Percentiles rank a stretch among this genome's conserved stretches.
Conservation (phyloP, 1,284 basidiomycete species). For the Cryptococcus maquisensis region DNA sequence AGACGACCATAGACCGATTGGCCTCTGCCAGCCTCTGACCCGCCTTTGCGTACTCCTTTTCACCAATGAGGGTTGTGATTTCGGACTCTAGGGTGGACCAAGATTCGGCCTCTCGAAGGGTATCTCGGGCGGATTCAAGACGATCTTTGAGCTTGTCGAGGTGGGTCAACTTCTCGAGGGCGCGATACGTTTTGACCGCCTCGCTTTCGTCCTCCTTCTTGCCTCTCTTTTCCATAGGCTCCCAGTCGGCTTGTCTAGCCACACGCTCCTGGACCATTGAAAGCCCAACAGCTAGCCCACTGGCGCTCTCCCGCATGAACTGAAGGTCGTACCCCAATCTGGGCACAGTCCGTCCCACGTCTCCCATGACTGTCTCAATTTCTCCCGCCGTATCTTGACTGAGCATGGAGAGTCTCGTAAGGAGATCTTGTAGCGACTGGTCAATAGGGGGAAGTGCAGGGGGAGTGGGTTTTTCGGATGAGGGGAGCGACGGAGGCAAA, state of each 20-base stretch:
- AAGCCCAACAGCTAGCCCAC: constrained; percentile 64
- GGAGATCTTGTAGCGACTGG: constrained; percentile 65
- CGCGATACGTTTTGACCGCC: constrained; percentile 26
- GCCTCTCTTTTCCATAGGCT: background rate
- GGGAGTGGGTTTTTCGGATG: constrained; percentile 12
- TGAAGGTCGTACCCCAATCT: constrained; percentile 87
- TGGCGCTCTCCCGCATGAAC: constrained; percentile 85
- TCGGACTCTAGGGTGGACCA: constrained; percentile 92
- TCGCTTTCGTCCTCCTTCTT: constrained; percentile 15
- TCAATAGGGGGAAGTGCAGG: constrained; percentile 65
- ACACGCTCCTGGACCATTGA: constrained; percentile 55
- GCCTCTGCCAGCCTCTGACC: constrained; percentile 84
- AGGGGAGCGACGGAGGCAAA: constrained; percentile 16
- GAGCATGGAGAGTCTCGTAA: constrained; percentile 71
- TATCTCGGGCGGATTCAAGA: constrained; percentile 80
- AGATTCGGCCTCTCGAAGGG: constrained; percentile 82
- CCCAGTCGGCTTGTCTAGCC: constrained; percentile 36
- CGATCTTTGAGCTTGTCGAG: constrained; percentile 76
- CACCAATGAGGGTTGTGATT: constrained; percentile 72
- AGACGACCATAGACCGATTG: constrained; percentile 76
- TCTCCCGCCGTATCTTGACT: constrained; percentile 78
- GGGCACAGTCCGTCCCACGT: constrained; percentile 80
- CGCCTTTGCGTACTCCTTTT: constrained; percentile 65
- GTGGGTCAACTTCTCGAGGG: constrained; percentile 65
- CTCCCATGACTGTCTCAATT: constrained; percentile 80